Base-by-base conservation (phyloP, 2,329 filamentous ascomycete genomes). In the Chrysoporthe cubensis region DNA sequence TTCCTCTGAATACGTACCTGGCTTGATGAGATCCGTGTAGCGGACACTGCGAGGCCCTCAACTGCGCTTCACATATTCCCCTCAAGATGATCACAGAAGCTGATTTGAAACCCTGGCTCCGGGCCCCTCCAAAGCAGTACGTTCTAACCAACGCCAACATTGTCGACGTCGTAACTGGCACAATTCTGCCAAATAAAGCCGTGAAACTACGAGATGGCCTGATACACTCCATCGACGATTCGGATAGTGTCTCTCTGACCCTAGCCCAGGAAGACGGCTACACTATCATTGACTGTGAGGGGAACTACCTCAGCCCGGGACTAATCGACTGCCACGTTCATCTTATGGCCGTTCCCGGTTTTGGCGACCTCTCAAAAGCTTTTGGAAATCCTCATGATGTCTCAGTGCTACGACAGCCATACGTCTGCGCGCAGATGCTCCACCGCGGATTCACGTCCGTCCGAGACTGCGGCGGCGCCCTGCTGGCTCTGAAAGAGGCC, bases 391-490 rank as follows among this genome's bases (percentile, higher is more conserved):
- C 72, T 4, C 69, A 67, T 63, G 69, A 66, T 18, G 78, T 77
- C 18, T 77, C 76, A 0, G 70, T 79, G 2, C 74, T 81, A 3
- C 76, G 83, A 5, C 79, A 82, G 71, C 77, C 82, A 3, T 83
- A 79, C 65, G 78, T 83, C 6, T 78, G 76, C 50, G 71, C 75
- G 26, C 77, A 83, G 66, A 87, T 86, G 78, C 78, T 87, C 0
- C 73, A 77, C 43, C 80, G 84, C 21, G 85, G 85, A 3, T 87
- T 87, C 75, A 87, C 85, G 1, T 81, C 77, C 6, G 79, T 85
- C 13, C 80, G 85, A 1, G 85, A 87, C 72, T 85, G 82, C 68
- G 85, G 83, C 1, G 85, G 85, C 11, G 84, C 84, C 1, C 75
- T 75, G 2, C 72, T 82, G 0, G 81, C 84, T 0, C 74, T 87